phyloP scores from a whole-genome alignment of 2,329 filamentous ascomycete genomes.

The Aspergillus proliferans region DNA sequence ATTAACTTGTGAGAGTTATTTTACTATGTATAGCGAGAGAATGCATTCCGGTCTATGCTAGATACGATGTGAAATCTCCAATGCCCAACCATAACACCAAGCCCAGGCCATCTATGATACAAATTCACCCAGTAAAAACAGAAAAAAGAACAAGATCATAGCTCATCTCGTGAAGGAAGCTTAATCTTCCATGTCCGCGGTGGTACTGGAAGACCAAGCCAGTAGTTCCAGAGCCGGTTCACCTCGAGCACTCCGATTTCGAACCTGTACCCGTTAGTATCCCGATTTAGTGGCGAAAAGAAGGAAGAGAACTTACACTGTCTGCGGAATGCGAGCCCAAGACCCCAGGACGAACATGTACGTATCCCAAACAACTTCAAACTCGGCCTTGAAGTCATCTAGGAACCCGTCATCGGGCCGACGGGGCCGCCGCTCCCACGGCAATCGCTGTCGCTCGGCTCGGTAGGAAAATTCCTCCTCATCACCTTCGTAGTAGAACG shows the following conservation, averaged over 20 bases:
- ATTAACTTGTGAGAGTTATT: background rate
- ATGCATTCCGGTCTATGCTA: background rate
- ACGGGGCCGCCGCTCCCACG: constrained; percentile 26
- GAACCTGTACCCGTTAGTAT: constrained; percentile 29
- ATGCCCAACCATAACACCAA: background rate
- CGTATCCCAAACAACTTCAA: constrained; percentile 56
- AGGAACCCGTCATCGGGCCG: constrained; percentile 40
- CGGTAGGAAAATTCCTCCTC: constrained; percentile 38
- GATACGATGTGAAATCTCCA: background rate
- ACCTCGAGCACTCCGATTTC: constrained; percentile 51
- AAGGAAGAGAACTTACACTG: constrained; percentile 55
- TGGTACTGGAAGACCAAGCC: constrained; percentile 56
- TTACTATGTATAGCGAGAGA: background rate
- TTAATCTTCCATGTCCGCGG: constrained; percentile 52
- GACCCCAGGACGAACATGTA: constrained; percentile 60
- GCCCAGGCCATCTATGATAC: background rate
- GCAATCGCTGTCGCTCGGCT: constrained; percentile 22
- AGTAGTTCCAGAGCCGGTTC: constrained; percentile 54
- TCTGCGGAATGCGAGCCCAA: constrained; percentile 64
- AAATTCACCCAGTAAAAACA: background rate
- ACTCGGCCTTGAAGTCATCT: constrained; percentile 60
- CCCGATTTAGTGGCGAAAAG: background rate
- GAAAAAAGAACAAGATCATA: constrained; percentile 20
- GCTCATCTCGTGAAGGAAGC: constrained; percentile 35
- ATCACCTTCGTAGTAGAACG: constrained; percentile 34